phyloP scores from a whole-genome alignment of 2,329 filamentous ascomycete species.

The Stachybotrys echinatus region DNA sequence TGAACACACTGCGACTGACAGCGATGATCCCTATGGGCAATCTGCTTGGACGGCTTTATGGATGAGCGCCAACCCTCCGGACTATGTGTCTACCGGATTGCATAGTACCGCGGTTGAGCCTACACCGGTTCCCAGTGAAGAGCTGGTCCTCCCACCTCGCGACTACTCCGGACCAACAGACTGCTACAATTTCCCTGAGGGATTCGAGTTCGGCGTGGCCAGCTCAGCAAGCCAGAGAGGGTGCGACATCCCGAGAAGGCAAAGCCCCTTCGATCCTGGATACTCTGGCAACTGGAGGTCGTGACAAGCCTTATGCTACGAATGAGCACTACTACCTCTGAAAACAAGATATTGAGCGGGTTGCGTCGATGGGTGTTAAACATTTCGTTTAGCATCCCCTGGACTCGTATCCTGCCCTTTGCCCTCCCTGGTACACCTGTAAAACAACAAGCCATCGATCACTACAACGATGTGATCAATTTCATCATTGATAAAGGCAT shows the following conservation, averaged over 20 bases:
- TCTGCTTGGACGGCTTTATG: slow-evolving; percentile 26
- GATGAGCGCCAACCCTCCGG: slow-evolving; percentile 25
- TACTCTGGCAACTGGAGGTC: slow-evolving; percentile 22
- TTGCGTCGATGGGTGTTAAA: slow-evolving; percentile 47
- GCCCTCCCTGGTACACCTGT: slow-evolving; percentile 42
- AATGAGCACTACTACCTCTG: slow-evolving; percentile 51
- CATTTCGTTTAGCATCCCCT: slow-evolving; percentile 47
- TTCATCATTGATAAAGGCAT: slow-evolving; percentile 43
- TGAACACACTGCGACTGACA: slow-evolving; percentile 18
- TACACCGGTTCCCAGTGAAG: slow-evolving; percentile 49
- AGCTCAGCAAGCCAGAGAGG: slow-evolving; percentile 39
- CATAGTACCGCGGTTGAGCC: slow-evolving; percentile 46
- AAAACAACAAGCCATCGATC: slow-evolving; percentile 43
- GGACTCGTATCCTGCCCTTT: slow-evolving; percentile 48
- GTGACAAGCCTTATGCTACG: slow-evolving; percentile 27
- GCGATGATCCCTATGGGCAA: slow-evolving; percentile 21
- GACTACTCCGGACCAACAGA: slow-evolving; percentile 43
- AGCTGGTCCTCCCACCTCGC: slow-evolving; percentile 49
- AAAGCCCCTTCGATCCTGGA: slow-evolving; percentile 38
- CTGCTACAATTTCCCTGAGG: slow-evolving; percentile 43
- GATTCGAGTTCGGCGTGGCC: slow-evolving; percentile 43
- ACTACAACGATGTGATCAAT: slow-evolving; percentile 50
- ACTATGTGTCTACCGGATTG: slow-evolving; percentile 23
- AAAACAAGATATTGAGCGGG: slow-evolving; percentile 49
- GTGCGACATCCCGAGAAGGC: slow-evolving; percentile 38